These are phyloP conservation scores for Podila minutissima DNA, from an alignment of 192 early-diverging fungal species.

Conservation along the genomic window DNA sequence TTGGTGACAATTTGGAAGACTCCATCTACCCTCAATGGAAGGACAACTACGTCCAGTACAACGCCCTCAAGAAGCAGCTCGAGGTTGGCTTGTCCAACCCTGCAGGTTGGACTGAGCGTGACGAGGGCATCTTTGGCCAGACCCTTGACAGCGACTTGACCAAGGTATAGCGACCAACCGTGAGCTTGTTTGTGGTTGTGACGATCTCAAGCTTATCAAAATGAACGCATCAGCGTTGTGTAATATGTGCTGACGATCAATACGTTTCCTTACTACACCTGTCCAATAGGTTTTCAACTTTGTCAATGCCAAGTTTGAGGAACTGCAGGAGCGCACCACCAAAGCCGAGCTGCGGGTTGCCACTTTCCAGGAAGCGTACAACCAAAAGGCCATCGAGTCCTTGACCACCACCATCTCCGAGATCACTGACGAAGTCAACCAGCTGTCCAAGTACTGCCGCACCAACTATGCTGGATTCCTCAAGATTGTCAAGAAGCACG, in stretches of 20 bases:
- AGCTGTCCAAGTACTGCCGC: conserved; percentile 78
- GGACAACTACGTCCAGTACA: conserved; percentile 84
- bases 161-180: conserved; percentile 63
- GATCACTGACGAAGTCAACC: conserved; percentile 82
- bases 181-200: conserved; percentile 2
- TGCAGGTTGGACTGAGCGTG: conserved; percentile 81
- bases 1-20: conserved; percentile 82
- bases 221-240: neutral
- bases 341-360: conserved; percentile 68
- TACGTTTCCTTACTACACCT: neutral
- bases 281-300: conserved; percentile 69
- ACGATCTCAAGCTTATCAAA: neutral
- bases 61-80: conserved; percentile 85
- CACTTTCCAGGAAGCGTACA: conserved; percentile 49
- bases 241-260: neutral
- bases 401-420: conserved; percentile 73
- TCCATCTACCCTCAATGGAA: conserved; percentile 82
- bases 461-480: conserved; percentile 88
- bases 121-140: conserved; percentile 93
- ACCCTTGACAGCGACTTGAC: conserved; percentile 88
- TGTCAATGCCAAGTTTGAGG: conserved; percentile 77
- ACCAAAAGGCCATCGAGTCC: conserved; percentile 61
- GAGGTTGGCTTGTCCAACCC: conserved; percentile 71
- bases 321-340: conserved; percentile 75
- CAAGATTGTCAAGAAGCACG: conserved; percentile 99